Percentiles rank a stretch among this genome's conserved stretches.
phyloP scores from a whole-genome alignment of 164 flowering plant genomes.

The Hamamelis virginiana region DNA sequence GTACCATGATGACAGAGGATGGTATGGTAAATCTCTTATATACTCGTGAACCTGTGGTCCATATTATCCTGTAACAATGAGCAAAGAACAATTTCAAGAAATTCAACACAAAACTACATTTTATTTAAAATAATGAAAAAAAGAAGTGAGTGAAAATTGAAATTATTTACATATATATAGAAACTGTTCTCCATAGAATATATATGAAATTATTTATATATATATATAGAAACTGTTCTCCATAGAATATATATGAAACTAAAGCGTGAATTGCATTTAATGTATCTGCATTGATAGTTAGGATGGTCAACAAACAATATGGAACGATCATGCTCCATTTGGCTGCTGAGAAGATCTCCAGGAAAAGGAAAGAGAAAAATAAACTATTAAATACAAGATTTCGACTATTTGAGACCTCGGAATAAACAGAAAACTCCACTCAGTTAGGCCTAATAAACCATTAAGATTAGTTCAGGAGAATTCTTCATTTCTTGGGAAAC shows the following conservation, averaged over 20 bases:
- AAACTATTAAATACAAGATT: neutral
- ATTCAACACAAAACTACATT: neutral
- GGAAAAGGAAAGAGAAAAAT: too few relatives aligned
- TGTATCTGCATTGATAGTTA: too few relatives aligned
- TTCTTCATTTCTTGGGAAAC: neutral
- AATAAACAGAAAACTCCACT: neutral
- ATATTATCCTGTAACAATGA: constrained; percentile 56
- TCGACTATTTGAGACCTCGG: neutral
- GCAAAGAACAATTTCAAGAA: neutral
- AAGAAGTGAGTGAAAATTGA: neutral
- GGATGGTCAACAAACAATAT: too few relatives aligned
- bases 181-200: too few relatives aligned
- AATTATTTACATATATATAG: too few relatives aligned
- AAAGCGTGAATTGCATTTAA: too few relatives aligned
- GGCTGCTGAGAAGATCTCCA: too few relatives aligned
- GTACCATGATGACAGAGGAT: constrained; percentile 66
- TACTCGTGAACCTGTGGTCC: constrained; percentile 77
- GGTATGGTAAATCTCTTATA: constrained; percentile 72
- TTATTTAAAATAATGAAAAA: neutral
- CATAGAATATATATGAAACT: too few relatives aligned
- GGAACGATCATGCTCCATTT: too few relatives aligned
- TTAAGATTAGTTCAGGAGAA: neutral
- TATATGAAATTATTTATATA: too few relatives aligned
- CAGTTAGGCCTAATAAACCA: neutral
- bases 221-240: too few relatives aligned